Base-by-base conservation (phyloP, 208 protist species). In the Leishmania gerbilli region DNA sequence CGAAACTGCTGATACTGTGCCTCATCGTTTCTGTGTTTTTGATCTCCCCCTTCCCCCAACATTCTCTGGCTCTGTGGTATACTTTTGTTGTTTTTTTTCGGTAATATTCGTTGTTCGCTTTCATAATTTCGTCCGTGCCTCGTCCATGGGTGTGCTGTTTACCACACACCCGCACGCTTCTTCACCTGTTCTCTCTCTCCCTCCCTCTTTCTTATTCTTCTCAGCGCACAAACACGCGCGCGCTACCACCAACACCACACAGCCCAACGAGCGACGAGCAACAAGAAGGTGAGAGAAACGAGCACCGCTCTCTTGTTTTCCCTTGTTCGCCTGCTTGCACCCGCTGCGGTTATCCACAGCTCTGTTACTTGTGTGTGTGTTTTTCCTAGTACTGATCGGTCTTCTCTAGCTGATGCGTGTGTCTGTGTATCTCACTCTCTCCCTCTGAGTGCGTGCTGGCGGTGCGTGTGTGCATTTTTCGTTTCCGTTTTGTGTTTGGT, bases 21-120 rank as follows among this genome's bases (percentile, higher is more conserved):
- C 21, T 9, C 67, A 49, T n/a, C 49, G 51, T n/a, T 47, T 81
- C 71, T 60, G n/a, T 81, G 45, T 74, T 65, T 67, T 65, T 79
- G 19, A 71, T 45, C 13, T 74, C 40, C 65, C 65, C 2, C 55
- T 42, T 69, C 68, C 27, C 24, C 24, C 7, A 71, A 64, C 58
- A 49, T 71, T 17, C 76, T 69, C 40, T 58, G 8, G 3, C 19
- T 45, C 5, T 15, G 27, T 24, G 31, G 3, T 62, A 27, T 13
- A 68, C 79, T 55, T 81, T 68, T 74, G 34, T 37, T 37, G 34
- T 37, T 37, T 37, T 37, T 81, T 65, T 65, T 72, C 69, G 17
- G 64, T 65, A 74, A 7, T 77, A 77, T 21, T 45, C n/a, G 21
- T 51, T 42, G 69, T 64, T 69, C 40, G 34, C 56, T 82, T 34